Base-by-base conservation (phyloP, 2,329 filamentous ascomycete species). In the Diaporthe sp. region DNA sequence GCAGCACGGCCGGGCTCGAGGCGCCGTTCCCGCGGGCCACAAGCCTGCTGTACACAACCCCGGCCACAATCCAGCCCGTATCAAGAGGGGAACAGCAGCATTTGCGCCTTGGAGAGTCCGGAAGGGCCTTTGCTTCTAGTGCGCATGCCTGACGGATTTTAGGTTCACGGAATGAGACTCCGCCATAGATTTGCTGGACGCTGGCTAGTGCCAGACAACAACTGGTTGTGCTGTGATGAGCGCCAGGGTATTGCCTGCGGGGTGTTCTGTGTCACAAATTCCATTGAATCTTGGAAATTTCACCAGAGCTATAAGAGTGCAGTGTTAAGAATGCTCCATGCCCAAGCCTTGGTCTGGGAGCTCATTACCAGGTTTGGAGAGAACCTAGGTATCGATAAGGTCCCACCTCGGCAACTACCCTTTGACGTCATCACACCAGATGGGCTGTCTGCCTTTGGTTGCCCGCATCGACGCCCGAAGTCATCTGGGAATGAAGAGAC, bases 391-490 rank as follows among this genome's bases (percentile, higher is more conserved):
- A 68, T 68, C 63, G 63, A 53, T 53, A 68, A 68, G 63, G 47
- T 39, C 34, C 63, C 63, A 68, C 63, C 63, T 68, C 63, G 63
- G 63, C 47, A 53, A 68, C 63, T 53, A 68, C 63, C 47, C 47
- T 28, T 39, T 68, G 63, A 68, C 63, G 63, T 68, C 63, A 68
- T 68, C 31, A 68, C 22, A 12, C 13, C 6, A 20, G 47, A 53
- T 25, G 47, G 47, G 31, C 44, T 12, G 47, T 34, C 12, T 39
- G 12, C 31, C 10, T 20, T 2, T 37, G 44, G 20, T 51, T 8
- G 17, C 37, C 17, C n/a, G 28, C 22, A 10, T 20, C 47, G 20
- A 25, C 8, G 22, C 47, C 39, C 31, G n/a, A 12, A n/a, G 22
- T 15, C 57, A 39, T n/a, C 9, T 37, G 34, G 31, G 22, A 20